Evolutionary conservation across 208 protist genomes (phyloP).

Genomic region (Trypanosoma grayi): DNA sequence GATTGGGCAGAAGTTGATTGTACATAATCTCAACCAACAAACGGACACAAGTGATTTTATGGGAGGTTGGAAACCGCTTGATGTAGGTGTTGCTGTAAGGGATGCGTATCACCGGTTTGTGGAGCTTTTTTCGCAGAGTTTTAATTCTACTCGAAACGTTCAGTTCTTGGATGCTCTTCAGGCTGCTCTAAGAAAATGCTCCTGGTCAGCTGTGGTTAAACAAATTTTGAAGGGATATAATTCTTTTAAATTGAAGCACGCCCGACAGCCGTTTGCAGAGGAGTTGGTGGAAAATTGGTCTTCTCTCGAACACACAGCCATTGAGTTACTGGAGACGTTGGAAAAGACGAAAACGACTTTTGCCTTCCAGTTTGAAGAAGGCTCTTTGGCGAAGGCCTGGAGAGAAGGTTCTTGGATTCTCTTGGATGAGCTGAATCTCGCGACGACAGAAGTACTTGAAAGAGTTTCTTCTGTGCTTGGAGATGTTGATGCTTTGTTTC

Average conservation of each 20-base stretch:
- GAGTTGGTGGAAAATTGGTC: slow-evolving; percentile 50
- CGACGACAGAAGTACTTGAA: slow-evolving; percentile 97
- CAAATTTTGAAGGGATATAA: slow-evolving; percentile 79
- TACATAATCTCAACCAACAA: slow-evolving; percentile 99
- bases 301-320: slow-evolving; percentile 39
- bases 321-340: slow-evolving; percentile 56
- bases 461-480: slow-evolving; percentile 94
- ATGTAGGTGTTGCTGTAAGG: slow-evolving; percentile 79
- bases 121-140: slow-evolving; percentile 93
- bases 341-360: slow-evolving; percentile 79
- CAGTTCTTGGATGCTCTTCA: slow-evolving; percentile 72
- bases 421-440: slow-evolving; percentile 99
- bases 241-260: slow-evolving; percentile 62
- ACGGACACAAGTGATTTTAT: slow-evolving; percentile 98
- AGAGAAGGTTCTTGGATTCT: slow-evolving; percentile 98
- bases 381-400: slow-evolving; percentile 95
- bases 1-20: slow-evolving; percentile 91
- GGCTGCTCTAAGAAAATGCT: slow-evolving; percentile 58
- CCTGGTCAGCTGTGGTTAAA: slow-evolving; percentile 46
- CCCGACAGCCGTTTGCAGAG: slow-evolving; percentile 26
- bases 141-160: slow-evolving; percentile 84
- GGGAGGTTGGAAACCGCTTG: slow-evolving; percentile 99
- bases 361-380: slow-evolving; percentile 98
- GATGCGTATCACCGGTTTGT: slow-evolving; percentile 87
- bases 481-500: slow-evolving; percentile 80